A percentile compares a stretch with the other conserved stretches of the same genome.
phyloP scores from a whole-genome alignment of 345 rosid species.

The Pelargonium nanum region DNA sequence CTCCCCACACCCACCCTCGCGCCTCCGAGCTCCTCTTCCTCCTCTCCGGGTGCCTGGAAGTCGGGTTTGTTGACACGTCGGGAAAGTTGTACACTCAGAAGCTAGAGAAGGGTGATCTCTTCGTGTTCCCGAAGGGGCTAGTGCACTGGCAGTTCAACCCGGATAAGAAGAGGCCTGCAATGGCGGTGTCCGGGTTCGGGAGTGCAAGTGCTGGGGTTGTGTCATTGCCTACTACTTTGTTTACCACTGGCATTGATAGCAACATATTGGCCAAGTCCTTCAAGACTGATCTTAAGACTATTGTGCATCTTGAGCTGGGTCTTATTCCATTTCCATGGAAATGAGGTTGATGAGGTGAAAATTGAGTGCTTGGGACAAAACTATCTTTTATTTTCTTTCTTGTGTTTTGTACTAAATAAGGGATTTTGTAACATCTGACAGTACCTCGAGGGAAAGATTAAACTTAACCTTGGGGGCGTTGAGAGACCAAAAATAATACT shows the following conservation, averaged over 20 bases:
- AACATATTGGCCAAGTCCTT: conserved; percentile 24
- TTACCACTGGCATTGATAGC: conserved; percentile 23
- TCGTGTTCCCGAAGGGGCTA: conserved; percentile 32
- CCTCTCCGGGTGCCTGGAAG: conserved; percentile 18
- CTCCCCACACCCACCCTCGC: conserved; percentile 31
- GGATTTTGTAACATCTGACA: too few relatives aligned
- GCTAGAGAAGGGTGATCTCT: conserved; percentile 20
- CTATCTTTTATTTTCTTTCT: too few relatives aligned
- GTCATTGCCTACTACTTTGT: conserved; percentile 17
- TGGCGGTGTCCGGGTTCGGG: conserved; percentile 18
- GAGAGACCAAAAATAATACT: too few relatives aligned
- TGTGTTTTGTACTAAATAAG: too few relatives aligned
- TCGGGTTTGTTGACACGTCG: conserved; percentile 34
- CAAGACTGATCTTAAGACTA: conserved; percentile 23
- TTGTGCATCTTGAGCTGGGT: conserved; percentile 20
- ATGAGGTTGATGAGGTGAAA: too few relatives aligned
- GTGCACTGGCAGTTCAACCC: conserved; percentile 23
- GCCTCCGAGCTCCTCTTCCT: conserved; percentile 22
- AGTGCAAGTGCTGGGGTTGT: conserved; percentile 27
- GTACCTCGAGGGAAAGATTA: too few relatives aligned
- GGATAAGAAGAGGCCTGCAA: conserved; percentile 5
- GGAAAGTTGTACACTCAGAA: conserved; percentile 27
- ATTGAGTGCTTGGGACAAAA: too few relatives aligned
- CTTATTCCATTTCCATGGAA: too few relatives aligned
- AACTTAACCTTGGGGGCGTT: too few relatives aligned